Conservation (phyloP, 1,284 basidiomycete genomes). For the Tremellales sp. region DNA sequence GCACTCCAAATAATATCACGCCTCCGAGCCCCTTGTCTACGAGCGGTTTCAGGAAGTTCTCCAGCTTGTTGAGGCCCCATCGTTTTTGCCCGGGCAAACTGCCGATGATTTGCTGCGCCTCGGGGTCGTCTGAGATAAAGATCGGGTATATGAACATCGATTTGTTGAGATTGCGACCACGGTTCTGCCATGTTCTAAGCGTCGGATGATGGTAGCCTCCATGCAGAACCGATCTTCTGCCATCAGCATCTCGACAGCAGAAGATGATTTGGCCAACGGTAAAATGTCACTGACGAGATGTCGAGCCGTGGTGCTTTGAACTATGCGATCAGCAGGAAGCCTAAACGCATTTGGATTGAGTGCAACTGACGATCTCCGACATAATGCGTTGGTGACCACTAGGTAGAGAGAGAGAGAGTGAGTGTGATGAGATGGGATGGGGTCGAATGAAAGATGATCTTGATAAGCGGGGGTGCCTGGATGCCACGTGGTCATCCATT, state of each 20-base stretch:
- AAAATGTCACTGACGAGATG: slow-evolving; percentile 32
- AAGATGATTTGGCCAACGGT: not conserved
- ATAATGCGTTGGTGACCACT: too few relatives aligned
- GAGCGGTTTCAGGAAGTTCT: slow-evolving; percentile 78
- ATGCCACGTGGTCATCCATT: too few relatives aligned
- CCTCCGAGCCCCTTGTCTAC: slow-evolving; percentile 84
- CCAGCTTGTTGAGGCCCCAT: slow-evolving; percentile 93
- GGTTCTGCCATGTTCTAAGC: slow-evolving; percentile 76
- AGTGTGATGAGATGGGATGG: not conserved
- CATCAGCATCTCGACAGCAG: not conserved
- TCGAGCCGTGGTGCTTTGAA: slow-evolving; percentile 31
- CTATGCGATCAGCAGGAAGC: too few relatives aligned
- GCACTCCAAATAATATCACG: slow-evolving; percentile 96
- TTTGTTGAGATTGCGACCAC: slow-evolving; percentile 67
- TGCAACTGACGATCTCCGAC: too few relatives aligned
- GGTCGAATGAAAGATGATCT: too few relatives aligned
- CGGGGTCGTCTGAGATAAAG: slow-evolving; percentile 88
- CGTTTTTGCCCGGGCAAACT: slow-evolving; percentile 79
- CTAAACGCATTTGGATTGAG: too few relatives aligned
- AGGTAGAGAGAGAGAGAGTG: too few relatives aligned
- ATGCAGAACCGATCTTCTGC: slow-evolving; percentile 69
- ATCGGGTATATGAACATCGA: slow-evolving; percentile 97
- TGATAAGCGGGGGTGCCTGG: too few relatives aligned
- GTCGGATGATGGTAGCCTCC: slow-evolving; percentile 89
- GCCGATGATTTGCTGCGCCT: slow-evolving; percentile 70